Evolutionary conservation across 106 monocot genomes (phyloP).

Genomic region (Agapanthus africanus): DNA sequence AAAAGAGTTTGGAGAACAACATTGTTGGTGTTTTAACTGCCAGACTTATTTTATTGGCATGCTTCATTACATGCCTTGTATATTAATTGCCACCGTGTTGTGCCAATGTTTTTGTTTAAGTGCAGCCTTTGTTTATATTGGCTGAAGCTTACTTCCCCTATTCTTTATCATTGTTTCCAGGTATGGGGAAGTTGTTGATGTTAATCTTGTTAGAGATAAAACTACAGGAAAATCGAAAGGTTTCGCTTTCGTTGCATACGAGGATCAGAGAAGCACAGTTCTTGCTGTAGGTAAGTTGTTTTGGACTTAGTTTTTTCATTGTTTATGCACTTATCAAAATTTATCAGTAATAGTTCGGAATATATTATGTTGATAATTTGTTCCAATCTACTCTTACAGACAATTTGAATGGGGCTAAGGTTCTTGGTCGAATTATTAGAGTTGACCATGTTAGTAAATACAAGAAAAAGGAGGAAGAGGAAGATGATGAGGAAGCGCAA

Average conservation of each 20-base stretch:
- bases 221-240: constrained; percentile 85
- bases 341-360: not conserved
- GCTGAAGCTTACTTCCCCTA: not conserved
- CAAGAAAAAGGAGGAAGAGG: constrained; percentile 88
- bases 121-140: not conserved
- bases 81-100: not conserved
- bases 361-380: not conserved
- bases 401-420: constrained; percentile 84
- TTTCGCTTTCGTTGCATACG: constrained; percentile 88
- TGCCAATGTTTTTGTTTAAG: not conserved
- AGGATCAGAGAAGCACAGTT: constrained; percentile 92
- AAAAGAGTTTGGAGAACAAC: not conserved
- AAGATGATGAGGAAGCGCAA: constrained; percentile 57
- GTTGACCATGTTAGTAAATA: constrained; percentile 89
- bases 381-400: constrained; percentile 29
- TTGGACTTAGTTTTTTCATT: not conserved
- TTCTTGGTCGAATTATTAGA: constrained; percentile 66
- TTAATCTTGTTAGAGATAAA: constrained; percentile 91
- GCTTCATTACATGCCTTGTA: not conserved
- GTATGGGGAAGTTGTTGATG: constrained; percentile 89
- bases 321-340: not conserved
- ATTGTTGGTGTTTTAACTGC: no score
- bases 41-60: not conserved
- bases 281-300: constrained; percentile 74
- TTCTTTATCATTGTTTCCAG: constrained; percentile 15